These are phyloP conservation scores for Yamadazyma triangularis DNA, from an alignment of 1,139 yeast genomes.

Conservation along the genomic window DNA sequence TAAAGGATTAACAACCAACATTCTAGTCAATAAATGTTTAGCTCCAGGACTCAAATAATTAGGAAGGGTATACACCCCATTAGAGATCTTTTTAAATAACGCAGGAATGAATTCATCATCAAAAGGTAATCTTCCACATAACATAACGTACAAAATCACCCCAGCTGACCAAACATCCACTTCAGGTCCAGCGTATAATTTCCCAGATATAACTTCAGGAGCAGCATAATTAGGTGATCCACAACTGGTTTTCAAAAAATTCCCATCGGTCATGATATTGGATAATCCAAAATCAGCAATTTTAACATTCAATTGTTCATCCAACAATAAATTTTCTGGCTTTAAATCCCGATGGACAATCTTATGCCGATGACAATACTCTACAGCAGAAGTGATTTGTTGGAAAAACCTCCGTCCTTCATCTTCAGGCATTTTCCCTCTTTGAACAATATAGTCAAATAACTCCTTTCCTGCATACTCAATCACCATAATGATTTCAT, in stretches of 20 bases:
- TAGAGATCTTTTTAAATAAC: constrained; percentile 86
- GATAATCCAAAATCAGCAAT: constrained; percentile 96
- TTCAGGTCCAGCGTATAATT: constrained; percentile 96
- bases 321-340: constrained; percentile 88
- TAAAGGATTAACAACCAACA: constrained; percentile 95
- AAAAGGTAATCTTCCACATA: constrained; percentile 95
- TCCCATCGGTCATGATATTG: constrained; percentile 97
- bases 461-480: constrained; percentile 96
- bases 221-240: constrained; percentile 99
- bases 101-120: constrained; percentile 98
- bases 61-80: constrained; percentile 93
- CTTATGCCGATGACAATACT: constrained; percentile 95
- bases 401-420: constrained; percentile 96
- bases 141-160: constrained; percentile 91
- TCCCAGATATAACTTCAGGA: constrained; percentile 95
- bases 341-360: constrained; percentile 96
- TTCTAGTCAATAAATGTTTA: constrained; percentile 75
- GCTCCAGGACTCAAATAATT: constrained; percentile 87
- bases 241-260: constrained; percentile 90
- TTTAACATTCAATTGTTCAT: constrained; percentile 87
- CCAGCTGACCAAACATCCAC: constrained; percentile 99
- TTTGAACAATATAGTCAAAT: constrained; percentile 92
- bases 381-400: constrained; percentile 96
- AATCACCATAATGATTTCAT: constrained; percentile 96
- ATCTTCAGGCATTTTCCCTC: constrained; percentile 91